Base-by-base conservation (phyloP, 2,329 filamentous ascomycete species). In the Stachybotrys chartarum region DNA sequence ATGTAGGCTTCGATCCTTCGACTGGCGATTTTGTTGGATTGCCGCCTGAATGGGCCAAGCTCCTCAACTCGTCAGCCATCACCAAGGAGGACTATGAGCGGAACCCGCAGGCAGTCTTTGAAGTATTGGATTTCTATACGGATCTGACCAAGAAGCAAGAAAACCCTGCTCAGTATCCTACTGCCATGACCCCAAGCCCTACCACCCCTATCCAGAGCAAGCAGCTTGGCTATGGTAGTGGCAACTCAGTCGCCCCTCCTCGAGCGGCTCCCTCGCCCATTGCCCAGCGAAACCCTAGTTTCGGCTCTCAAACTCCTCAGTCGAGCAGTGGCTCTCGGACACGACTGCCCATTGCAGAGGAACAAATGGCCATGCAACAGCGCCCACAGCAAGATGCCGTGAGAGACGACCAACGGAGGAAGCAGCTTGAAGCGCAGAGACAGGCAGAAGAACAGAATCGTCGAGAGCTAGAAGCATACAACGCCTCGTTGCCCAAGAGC, bases 41-140 rank as follows among this genome's bases (percentile, higher is more conserved):
- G 62, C 94, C 94, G 1, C 87, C 91, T 6, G 94, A 99, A 76
- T 99, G 94, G 94, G 94, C 96, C 68, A 95, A 95, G 72, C 80
- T 99, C 53, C 80, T 99, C 62, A 97, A 94, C 66, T 92, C 91
- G 8, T 97, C 94, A 3, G 94, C 94, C 56, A 94, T 99, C 66
- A 97, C 94, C 57, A 96, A 97, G 73, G 94, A 99, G 66, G 94
- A 99, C 70, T 97, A 97, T 73, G 91, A 96, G 74, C 92, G 94
- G 68, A 97, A 99, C 67, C 94, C 94, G 6, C 88, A 93, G 75
- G 91, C 85, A 57, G 88, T 85, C 30, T 86, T 91, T 55, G 89
- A 93, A 68, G 89, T 91, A 49, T 76, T 93, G 17, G 87, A 92
- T 69, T 93, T 93, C 73, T 93, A 92, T 73, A 90, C 88, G 1